phyloP scores from a whole-genome alignment of 371 early-diverging fungal species.

The Mucor circinelloides region DNA sequence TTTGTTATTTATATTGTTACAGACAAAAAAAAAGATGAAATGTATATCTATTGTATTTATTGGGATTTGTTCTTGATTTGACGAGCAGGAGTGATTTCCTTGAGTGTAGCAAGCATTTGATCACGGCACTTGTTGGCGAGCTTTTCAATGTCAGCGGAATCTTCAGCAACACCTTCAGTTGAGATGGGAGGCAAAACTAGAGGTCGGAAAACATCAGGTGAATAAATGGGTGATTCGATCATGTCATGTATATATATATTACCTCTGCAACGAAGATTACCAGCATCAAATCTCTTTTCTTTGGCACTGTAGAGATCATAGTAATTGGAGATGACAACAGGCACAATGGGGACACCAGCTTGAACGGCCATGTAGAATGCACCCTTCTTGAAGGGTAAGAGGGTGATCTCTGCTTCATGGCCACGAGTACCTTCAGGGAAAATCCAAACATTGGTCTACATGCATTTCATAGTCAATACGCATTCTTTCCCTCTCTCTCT shows the following conservation, averaged over 20 bases:
- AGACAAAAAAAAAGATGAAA: neutral
- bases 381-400: slow-evolving; percentile 94
- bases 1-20: neutral
- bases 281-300: slow-evolving; percentile 63
- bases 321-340: slow-evolving; percentile 85
- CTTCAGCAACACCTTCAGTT: slow-evolving; percentile 60
- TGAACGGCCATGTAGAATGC: slow-evolving; percentile 92
- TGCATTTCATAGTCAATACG: neutral
- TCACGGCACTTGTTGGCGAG: slow-evolving; percentile 69
- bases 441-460: slow-evolving; percentile 78
- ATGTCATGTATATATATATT: neutral
- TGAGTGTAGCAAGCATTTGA: slow-evolving; percentile 72
- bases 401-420: slow-evolving; percentile 64
- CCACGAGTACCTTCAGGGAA: slow-evolving; percentile 96
- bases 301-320: slow-evolving; percentile 70
- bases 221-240: neutral
- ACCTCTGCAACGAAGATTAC: slow-evolving; percentile 77
- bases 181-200: slow-evolving; percentile 78
- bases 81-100: slow-evolving; percentile 57
- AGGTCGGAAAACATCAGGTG: neutral
- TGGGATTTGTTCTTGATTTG: slow-evolving; percentile 26
- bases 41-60: slow-evolving; percentile 6
- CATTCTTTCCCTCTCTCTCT: neutral
- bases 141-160: slow-evolving; percentile 72
- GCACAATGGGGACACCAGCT: slow-evolving; percentile 87